phyloP scores from a whole-genome alignment of 768 basidiomycete species.

The Lactarius akahatsu region DNA sequence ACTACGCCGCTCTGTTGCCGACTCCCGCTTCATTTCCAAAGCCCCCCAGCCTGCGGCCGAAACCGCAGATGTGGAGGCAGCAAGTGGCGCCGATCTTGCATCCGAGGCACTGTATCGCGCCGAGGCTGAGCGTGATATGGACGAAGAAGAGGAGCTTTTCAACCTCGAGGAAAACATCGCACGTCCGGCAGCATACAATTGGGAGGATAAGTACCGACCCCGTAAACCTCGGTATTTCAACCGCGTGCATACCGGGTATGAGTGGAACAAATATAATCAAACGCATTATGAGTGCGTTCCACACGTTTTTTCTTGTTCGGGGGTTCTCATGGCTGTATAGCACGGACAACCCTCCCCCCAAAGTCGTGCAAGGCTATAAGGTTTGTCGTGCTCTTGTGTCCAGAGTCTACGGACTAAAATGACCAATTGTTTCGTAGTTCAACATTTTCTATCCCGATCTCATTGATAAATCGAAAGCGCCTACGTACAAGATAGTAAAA shows the following conservation, averaged over 20 bases:
- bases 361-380: conserved; percentile 99
- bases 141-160: conserved; percentile 95
- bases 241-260: conserved; percentile 97
- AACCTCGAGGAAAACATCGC: conserved; percentile 88
- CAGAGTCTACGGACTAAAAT: conserved; percentile 26
- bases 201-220: conserved; percentile 98
- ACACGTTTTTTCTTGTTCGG: conserved; percentile 12
- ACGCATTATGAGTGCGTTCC: conserved; percentile 93
- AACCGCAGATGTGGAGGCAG: conserved; percentile 52
- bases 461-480: conserved; percentile 96
- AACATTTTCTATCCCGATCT: conserved; percentile 99
- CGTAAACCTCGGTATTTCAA: conserved; percentile 99
- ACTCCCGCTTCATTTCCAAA: conserved; percentile 86
- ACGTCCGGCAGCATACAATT: conserved; percentile 85
- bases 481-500: conserved; percentile 93
- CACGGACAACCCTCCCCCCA: conserved; percentile 97
- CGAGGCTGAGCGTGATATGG: conserved; percentile 88
- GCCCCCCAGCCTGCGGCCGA: conserved; percentile 60
- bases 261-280: conserved; percentile 99
- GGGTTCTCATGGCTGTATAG: conserved; percentile 43
- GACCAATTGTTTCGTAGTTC: conserved; percentile 48
- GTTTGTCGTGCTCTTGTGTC: conserved; percentile 37
- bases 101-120: conserved; percentile 90
- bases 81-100: conserved; percentile 70
- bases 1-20: conserved; percentile 77